Evolutionary conservation across 2,329 filamentous ascomycete genomes (phyloP).

Genomic region (Trematosphaeria pertusa): DNA sequence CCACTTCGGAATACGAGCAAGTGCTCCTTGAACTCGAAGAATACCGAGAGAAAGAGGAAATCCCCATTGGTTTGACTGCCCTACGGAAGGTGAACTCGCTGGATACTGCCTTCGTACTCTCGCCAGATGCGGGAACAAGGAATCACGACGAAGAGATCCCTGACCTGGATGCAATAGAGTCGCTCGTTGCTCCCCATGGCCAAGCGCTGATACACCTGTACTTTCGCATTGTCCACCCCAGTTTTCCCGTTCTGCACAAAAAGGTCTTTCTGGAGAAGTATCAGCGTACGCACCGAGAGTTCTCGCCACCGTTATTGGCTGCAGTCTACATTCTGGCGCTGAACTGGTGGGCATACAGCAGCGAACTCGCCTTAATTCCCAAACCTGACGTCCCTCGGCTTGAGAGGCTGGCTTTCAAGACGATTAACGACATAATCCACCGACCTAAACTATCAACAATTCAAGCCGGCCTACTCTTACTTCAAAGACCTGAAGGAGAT

Average conservation of each 20-base stretch:
- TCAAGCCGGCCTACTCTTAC: slow-evolving; percentile 48
- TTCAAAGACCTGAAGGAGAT: slow-evolving; percentile 45
- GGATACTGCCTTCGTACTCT: slow-evolving; percentile 34
- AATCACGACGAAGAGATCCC: slow-evolving; percentile 39
- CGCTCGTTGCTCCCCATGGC: slow-evolving; percentile 73
- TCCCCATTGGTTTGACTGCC: slow-evolving; percentile 19
- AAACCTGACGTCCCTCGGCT: slow-evolving; percentile 51
- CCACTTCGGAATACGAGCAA: slow-evolving; percentile 39
- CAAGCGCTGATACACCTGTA: slow-evolving; percentile 75
- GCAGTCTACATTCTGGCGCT: slow-evolving; percentile 69
- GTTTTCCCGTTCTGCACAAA: slow-evolving; percentile 66
- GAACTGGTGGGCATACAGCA: slow-evolving; percentile 67
- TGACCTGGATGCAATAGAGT: slow-evolving; percentile 74
- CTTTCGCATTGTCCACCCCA: slow-evolving; percentile 69
- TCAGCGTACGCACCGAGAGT: slow-evolving; percentile 62
- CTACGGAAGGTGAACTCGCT: slow-evolving; percentile 33
- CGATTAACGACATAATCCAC: slow-evolving; percentile 46
- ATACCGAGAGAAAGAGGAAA: slow-evolving; percentile 15
- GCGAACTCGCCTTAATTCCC: slow-evolving; percentile 54
- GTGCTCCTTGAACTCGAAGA: slow-evolving; percentile 28
- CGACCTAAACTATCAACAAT: slow-evolving; percentile 52
- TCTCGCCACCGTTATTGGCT: slow-evolving; percentile 65
- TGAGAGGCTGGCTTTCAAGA: slow-evolving; percentile 44
- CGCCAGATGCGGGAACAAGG: slow-evolving; percentile 34
- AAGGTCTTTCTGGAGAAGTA: slow-evolving; percentile 69